Percentiles rank a stretch among this genome's conserved stretches.
Conservation (phyloP, 768 basidiomycete genomes). For the Pleurotus platypus region DNA sequence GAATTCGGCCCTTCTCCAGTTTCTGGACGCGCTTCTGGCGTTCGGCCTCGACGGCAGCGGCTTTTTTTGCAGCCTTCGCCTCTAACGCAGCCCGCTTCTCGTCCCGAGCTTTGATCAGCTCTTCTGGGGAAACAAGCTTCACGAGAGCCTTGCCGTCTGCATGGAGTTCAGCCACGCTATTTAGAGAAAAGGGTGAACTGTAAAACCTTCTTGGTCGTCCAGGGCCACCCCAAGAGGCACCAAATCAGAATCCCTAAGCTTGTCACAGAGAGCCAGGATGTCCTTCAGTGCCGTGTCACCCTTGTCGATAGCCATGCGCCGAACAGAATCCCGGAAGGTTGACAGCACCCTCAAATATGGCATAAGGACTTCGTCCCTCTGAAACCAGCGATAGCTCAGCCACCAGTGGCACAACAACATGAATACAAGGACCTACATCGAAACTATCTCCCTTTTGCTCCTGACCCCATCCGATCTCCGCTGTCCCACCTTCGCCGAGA, state of each 20-base stretch:
- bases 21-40: slow-evolving; percentile 67
- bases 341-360: slow-evolving; percentile 86
- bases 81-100: slow-evolving; percentile 77
- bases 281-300: slow-evolving; percentile 66
- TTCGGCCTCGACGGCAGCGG: slow-evolving; percentile 60
- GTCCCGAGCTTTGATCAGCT: slow-evolving; percentile 81
- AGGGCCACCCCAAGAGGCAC: slow-evolving; percentile 94
- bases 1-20: slow-evolving; percentile 79
- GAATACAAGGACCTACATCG: slow-evolving; percentile 40
- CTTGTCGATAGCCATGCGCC: slow-evolving; percentile 75
- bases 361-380: slow-evolving; percentile 86
- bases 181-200: background rate
- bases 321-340: slow-evolving; percentile 87
- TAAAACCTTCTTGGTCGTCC: slow-evolving; percentile 90
- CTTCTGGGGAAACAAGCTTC: slow-evolving; percentile 81
- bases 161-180: slow-evolving; percentile 2
- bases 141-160: slow-evolving; percentile 92
- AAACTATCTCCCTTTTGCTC: slow-evolving; percentile 37
- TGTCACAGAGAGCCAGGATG: slow-evolving; percentile 84
- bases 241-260: slow-evolving; percentile 83
- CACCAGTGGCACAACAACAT: slow-evolving; percentile 4
- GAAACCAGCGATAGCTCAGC: background rate
- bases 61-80: slow-evolving; percentile 79
- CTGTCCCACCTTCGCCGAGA: slow-evolving; percentile 57
- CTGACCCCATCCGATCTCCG: slow-evolving; percentile 86